Conservation (phyloP, 805 yeast genomes). For the Ogataea paraovalis region DNA sequence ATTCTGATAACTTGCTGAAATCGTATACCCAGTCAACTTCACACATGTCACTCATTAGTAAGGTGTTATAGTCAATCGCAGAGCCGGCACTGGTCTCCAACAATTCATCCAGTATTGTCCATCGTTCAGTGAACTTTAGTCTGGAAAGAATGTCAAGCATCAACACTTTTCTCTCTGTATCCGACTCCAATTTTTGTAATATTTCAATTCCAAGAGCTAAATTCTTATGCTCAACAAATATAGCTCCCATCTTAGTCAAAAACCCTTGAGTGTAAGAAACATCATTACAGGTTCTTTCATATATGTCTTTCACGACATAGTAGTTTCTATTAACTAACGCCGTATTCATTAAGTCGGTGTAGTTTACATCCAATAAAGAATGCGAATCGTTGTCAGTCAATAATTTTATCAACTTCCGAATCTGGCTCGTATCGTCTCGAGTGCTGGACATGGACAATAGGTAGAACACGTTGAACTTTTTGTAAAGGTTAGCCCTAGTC, state of each 20-base stretch:
- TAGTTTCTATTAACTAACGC: conserved; percentile 10
- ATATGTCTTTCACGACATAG: conserved; percentile 2
- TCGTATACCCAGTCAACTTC: not conserved
- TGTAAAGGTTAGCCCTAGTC: not conserved
- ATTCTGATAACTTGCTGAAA: not conserved
- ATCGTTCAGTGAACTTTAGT: conserved; percentile 1
- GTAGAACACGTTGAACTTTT: conserved; percentile 1
- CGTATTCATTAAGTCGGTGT: conserved; percentile 8
- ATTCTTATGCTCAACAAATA: conserved; percentile 8
- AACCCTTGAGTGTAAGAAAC: conserved; percentile 8
- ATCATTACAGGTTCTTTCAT: conserved; percentile 1
- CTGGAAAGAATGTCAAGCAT: conserved; percentile 10
- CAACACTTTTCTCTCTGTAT: conserved; percentile 1
- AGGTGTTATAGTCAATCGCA: not conserved
- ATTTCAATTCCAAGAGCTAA: conserved; percentile 8
- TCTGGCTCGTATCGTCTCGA: conserved; percentile 19
- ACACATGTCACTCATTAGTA: not conserved
- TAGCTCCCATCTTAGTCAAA: conserved; percentile 4
- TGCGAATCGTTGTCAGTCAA: not conserved
- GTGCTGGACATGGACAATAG: conserved; percentile 18
- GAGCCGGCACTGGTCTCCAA: not conserved
- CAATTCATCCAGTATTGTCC: not conserved
- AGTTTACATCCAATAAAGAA: not conserved
- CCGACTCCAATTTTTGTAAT: conserved; percentile 6
- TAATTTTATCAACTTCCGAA: conserved; percentile 9